phyloP scores from a whole-genome alignment of 2,329 filamentous ascomycete species.

The Sclerotinia sclerotiorum region DNA sequence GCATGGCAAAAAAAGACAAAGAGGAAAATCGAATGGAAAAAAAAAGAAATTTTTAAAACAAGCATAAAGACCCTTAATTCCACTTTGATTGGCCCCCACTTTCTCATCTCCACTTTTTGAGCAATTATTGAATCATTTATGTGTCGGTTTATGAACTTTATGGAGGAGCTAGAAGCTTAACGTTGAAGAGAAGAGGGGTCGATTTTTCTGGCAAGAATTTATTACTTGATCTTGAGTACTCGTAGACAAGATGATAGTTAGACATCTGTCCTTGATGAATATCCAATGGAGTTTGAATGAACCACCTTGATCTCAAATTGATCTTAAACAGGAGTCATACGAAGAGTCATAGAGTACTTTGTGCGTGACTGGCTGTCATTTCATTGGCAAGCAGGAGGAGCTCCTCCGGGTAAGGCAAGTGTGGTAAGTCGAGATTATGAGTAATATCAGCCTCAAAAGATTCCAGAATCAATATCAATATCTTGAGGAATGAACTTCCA shows the following conservation, averaged over 20 bases:
- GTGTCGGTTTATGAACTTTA: neutral
- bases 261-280: no score
- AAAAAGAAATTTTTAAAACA: neutral
- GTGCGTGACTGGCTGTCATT: neutral
- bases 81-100: neutral
- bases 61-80: neutral
- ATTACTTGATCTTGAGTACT: no score
- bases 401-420: neutral
- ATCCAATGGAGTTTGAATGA: no score
- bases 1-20: neutral
- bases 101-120: conserved; percentile 1
- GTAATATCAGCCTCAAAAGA: neutral
- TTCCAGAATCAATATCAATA: neutral
- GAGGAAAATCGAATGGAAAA: neutral
- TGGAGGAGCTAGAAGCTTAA: conserved; percentile 12
- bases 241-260: no score
- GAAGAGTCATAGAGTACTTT: neutral
- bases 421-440: neutral
- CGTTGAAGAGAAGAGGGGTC: conserved; percentile 3
- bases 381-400: no score
- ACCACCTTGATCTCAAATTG: no score
- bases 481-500: neutral
- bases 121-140: neutral
- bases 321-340: no score
- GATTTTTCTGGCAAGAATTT: neutral